Base-by-base conservation (phyloP, 768 basidiomycete species). In the Tubosaeta brunneosetosa region DNA sequence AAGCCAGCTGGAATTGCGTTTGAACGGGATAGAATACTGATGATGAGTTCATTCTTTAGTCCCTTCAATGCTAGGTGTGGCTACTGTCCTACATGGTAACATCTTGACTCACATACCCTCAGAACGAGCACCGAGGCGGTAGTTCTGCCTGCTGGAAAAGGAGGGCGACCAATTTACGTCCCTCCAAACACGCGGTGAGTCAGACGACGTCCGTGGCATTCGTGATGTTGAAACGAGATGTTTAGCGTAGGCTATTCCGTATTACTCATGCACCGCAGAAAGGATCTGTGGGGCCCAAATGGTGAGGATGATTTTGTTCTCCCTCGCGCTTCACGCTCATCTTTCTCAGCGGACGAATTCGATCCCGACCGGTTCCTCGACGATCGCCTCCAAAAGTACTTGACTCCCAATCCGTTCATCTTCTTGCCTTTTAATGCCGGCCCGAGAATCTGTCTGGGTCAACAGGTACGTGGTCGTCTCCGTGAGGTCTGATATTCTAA, bases 341-440 rank as follows among this genome's bases (percentile, higher is more conserved):
- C 14, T 42, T 36, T 16, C 19, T 17, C 9, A 83, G 82, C 83
- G 19, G 62, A 76, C 3, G 57, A 68, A 52, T 88, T 86, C 55
- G 85, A 86, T 60, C 86, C 86, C 0, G 80, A 85, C 53, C 74
- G 85, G 1, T 86, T 85, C 73, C 63, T 87, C 37, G 85, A 87
- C 53, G 77, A 79, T 26, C 73, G 84, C 3, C 47, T 83, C 38
- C 70, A 74, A 3, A 82, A 79, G 55, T 82, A 84, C 56, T 61
- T 82, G 53, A 76, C 72, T 0, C 73, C 76, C 8, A 82, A 83
- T 56, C 82, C 83, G 0, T 77, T 73, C 67, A 77, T 77, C 45
- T 77, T 77, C 62, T 51, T 71, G 11, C 74, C 73, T 1, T 74
- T 74, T 59, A 74, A 72, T 40, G 72, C 72, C 3, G 73, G 72